phyloP scores from a whole-genome alignment of 805 yeast species.

The Vanderwaltozyma polyspora region DNA sequence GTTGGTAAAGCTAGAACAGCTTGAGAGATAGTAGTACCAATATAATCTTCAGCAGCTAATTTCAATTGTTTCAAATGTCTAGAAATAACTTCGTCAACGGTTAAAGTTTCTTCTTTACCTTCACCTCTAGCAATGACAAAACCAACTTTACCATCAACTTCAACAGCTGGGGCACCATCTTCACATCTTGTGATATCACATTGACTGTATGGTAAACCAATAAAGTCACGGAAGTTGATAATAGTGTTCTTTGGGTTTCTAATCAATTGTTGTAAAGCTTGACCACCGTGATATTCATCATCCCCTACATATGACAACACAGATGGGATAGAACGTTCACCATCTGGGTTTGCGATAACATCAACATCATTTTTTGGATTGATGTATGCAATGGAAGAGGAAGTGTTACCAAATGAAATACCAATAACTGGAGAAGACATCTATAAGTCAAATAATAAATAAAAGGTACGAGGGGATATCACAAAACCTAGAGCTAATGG shows the following conservation, averaged over 20 bases:
- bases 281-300: constrained; percentile 96
- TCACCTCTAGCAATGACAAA: constrained; percentile 46
- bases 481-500: no score
- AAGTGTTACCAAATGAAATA: constrained; percentile 90
- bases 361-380: constrained; percentile 78
- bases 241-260: constrained; percentile 85
- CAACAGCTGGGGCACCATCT: constrained; percentile 32
- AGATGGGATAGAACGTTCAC: constrained; percentile 94
- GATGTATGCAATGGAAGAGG: constrained; percentile 88
- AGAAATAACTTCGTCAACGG: constrained; percentile 67
- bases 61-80: constrained; percentile 78
- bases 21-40: constrained; percentile 71
- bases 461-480: no score
- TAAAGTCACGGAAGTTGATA: constrained; percentile 83
- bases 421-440: constrained; percentile 54
- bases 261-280: constrained; percentile 83
- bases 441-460: no score
- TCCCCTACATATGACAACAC: constrained; percentile 82
- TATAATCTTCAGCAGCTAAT: constrained; percentile 84
- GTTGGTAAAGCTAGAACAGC: constrained; percentile 88
- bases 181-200: constrained; percentile 61
- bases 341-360: constrained; percentile 97
- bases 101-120: constrained; percentile 40
- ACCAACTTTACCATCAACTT: constrained; percentile 50
- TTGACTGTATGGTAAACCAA: constrained; percentile 64